Conservation (phyloP, 2,329 filamentous ascomycete species). For the Thielaviopsis musarum region DNA sequence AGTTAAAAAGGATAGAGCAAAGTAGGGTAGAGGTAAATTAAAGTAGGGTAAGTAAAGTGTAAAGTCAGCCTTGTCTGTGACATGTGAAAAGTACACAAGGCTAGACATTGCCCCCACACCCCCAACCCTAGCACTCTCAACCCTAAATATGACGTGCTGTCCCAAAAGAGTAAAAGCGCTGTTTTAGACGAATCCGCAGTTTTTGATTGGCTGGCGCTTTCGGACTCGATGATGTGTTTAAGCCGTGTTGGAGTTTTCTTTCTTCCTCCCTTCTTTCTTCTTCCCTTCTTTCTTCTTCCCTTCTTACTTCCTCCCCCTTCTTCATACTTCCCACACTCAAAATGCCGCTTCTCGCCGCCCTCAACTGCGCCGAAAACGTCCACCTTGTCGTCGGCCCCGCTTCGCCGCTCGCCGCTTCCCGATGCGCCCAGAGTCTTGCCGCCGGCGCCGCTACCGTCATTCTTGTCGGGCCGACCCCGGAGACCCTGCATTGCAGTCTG, state of each 20-base stretch:
- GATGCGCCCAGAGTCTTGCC: conserved; percentile 63
- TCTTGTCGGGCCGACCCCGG: conserved; percentile 49
- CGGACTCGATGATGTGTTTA: conserved; percentile 4
- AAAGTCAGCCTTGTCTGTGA: no score
- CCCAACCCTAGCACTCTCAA: neutral
- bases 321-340: neutral
- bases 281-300: neutral
- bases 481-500: conserved; percentile 39
- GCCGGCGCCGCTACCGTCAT: conserved; percentile 74
- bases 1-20: no score
- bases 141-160: neutral
- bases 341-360: conserved; percentile 45
- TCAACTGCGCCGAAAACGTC: conserved; percentile 51
- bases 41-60: no score
- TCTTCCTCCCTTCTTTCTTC: neutral
- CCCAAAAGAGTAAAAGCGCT: neutral
- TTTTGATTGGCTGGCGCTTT: conserved; percentile 2
- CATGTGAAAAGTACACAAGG: no score
- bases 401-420: conserved; percentile 70
- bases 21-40: no score
- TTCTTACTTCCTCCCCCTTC: neutral
- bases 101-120: no score
- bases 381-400: conserved; percentile 69
- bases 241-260: neutral
- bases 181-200: neutral